These are phyloP conservation scores for Vitis hybrid DNA, from an alignment of 177 flowering plant species.

Conservation along the genomic window DNA sequence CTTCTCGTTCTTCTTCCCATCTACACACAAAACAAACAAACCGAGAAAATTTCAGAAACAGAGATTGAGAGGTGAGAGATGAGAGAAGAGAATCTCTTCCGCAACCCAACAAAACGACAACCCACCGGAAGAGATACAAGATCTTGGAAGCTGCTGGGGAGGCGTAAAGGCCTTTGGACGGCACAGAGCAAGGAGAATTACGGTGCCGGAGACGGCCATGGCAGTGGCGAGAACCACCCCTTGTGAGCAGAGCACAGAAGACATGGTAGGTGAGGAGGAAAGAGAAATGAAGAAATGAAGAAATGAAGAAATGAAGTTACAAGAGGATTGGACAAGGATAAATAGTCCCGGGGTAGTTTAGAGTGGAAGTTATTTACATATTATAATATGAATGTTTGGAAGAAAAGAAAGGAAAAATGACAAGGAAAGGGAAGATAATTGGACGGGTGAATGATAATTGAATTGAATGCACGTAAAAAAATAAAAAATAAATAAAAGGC, in stretches of 20 bases:
- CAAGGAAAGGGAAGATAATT: background rate
- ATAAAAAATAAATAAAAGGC: too few species aligned
- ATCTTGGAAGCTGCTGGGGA: slow-evolving; percentile 31
- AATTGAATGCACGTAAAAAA: slow-evolving; percentile 5
- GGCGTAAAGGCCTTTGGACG: slow-evolving; percentile 39
- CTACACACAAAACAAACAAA: slow-evolving; percentile 9
- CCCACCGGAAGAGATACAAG: slow-evolving; percentile 62
- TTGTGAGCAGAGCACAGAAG: slow-evolving; percentile 52
- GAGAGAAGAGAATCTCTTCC: background rate
- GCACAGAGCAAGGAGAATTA: slow-evolving; percentile 50
- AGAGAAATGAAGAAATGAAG: too few species aligned
- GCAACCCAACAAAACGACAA: background rate
- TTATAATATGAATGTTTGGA: too few species aligned
- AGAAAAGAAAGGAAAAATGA: background rate
- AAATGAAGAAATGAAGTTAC: too few species aligned
- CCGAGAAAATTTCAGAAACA: background rate
- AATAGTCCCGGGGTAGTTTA: too few species aligned
- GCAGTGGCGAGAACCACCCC: slow-evolving; percentile 63
- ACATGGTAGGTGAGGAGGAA: slow-evolving; percentile 23
- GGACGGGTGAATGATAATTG: background rate
- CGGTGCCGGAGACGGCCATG: slow-evolving; percentile 71
- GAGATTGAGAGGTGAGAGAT: background rate
- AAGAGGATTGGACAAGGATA: too few species aligned
- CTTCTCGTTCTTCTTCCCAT: slow-evolving; percentile 43
- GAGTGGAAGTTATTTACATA: too few species aligned